A percentile compares a stretch with the other conserved stretches of the same genome.
Evolutionary conservation across 2,329 filamentous ascomycete genomes (phyloP).

Genomic region (Aspergillus thermomutatus): DNA sequence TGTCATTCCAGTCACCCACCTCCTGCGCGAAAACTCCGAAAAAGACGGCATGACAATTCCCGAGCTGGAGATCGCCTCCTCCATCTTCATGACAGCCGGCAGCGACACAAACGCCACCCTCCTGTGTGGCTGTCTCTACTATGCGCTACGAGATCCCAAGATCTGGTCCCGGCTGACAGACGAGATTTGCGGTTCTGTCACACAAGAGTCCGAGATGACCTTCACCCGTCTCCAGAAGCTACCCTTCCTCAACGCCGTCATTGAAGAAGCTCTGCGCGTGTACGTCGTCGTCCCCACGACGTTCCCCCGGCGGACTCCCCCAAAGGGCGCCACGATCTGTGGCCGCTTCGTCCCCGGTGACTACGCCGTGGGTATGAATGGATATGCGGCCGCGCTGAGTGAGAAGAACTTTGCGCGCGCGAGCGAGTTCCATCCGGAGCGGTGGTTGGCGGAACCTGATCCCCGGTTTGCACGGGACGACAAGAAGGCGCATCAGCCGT

Average conservation of each 20-base stretch:
- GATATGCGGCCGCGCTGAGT: no score
- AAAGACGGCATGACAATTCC: no score
- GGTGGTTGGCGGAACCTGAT: background rate
- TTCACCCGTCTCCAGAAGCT: background rate
- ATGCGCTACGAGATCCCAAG: no score
- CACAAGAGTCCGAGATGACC: background rate
- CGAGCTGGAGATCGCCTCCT: no score
- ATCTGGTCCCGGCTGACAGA: no score
- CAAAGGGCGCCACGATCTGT: background rate
- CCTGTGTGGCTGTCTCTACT: no score
- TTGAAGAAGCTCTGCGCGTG: constrained; percentile 5
- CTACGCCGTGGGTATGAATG: no score
- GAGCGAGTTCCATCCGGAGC: background rate
- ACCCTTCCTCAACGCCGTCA: constrained; percentile 3
- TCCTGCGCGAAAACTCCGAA: no score
- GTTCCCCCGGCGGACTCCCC: background rate
- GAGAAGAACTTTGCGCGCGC: background rate
- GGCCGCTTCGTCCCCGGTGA: background rate
- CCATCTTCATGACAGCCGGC: no score
- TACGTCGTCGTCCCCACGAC: background rate
- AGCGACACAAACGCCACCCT: no score
- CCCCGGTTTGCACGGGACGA: background rate
- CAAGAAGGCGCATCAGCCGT: background rate
- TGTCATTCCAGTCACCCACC: no score
- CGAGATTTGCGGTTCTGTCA: no score